Conservation (phyloP, 129 eudicot species). For the Saussurea involucrata region DNA sequence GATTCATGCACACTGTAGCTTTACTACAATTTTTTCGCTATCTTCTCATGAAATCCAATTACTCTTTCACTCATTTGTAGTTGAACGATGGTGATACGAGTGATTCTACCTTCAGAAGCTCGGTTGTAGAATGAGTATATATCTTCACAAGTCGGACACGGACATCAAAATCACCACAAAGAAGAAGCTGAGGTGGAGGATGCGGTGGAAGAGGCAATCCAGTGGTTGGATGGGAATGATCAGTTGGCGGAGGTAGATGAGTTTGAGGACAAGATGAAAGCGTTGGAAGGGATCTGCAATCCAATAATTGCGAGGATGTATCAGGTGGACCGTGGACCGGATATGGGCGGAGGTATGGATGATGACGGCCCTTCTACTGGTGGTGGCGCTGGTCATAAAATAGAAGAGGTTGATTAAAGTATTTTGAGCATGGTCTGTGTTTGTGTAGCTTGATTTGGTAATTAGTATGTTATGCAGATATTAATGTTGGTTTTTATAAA, state of each 20-base stretch:
- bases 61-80: constrained; percentile 1
- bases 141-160: neutral
- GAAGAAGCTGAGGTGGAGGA: constrained; percentile 37
- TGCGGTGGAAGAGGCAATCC: constrained; percentile 45
- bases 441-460: no score
- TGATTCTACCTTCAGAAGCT: constrained; percentile 21
- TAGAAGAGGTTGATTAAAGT: constrained; percentile 53
- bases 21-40: neutral
- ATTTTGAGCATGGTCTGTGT: neutral
- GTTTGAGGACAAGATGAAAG: constrained; percentile 60
- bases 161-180: neutral
- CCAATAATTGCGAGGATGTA: constrained; percentile 57
- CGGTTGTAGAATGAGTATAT: constrained; percentile 16
- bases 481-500: neutral
- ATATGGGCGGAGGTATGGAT: constrained; percentile 41
- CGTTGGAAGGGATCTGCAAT: constrained; percentile 44
- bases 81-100: constrained; percentile 19
- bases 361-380: constrained; percentile 45
- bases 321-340: constrained; percentile 49
- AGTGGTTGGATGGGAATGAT: constrained; percentile 56
- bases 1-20: neutral
- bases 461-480: neutral
- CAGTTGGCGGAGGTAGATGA: constrained; percentile 54
- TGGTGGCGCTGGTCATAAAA: constrained; percentile 44
- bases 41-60: neutral